Base-by-base conservation (phyloP, 2,329 filamentous ascomycete species). In the Monosporascus ibericus region DNA sequence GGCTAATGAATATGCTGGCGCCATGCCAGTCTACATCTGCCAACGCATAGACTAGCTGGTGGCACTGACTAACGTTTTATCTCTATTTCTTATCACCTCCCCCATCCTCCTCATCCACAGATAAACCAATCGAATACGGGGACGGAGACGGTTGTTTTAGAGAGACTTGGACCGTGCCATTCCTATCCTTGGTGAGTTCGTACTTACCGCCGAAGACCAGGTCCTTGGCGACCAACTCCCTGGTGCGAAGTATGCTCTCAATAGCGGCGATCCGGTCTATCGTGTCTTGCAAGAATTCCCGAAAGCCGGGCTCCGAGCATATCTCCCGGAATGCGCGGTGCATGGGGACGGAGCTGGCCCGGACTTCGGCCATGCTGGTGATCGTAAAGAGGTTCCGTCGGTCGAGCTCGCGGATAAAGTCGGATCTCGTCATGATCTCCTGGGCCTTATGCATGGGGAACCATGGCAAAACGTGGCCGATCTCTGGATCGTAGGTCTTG, bases 361-460 rank as follows among this genome's bases (percentile, higher is more conserved):
- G 85, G 7, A 99, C 94, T 68, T 88, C 87, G 17, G 92, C 90
- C 40, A 81, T 80, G 53, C 86, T 90, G 55, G 95, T 92, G 63
- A 99, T 97, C 57, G 89, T 94, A 72, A 97, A 96, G 54, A 99
- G 82, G 67, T 97, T 97, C 55, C 94, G 82, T 58, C 94, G 89
- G 72, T 99, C 94, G 66, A 97, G 92, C 55, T 85, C 80, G 60
- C 94, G 85, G 63, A 97, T 92, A 68, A 97, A 99, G 70, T 99
- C 94, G 54, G 90, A 87, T 50, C 94, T 81, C 15, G 94, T 97
- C 92, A 96, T 96, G 67, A 96, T 87, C 70, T 96, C 81, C 57
- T 92, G 87, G 0, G 91, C 90, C 60, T 87, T 80, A 67, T 95
- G 90, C 51, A 96, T 82, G 0, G 88, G 84, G 57, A 90, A 87